Evolutionary conservation across 2,329 filamentous ascomycete genomes (phyloP).

Genomic region (Trichoderma lentiforme): DNA sequence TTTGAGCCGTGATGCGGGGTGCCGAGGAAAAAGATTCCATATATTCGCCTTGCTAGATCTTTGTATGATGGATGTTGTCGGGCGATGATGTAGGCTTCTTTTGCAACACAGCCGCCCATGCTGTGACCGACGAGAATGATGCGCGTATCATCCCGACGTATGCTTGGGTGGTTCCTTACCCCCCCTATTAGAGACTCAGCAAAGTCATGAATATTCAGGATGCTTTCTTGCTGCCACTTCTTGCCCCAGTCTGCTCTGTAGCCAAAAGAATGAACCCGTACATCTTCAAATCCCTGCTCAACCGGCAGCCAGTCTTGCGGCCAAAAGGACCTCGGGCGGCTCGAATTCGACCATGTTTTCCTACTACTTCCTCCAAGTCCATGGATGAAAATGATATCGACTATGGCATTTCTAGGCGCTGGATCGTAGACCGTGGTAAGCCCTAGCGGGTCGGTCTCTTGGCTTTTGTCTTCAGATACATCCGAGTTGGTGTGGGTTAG

Average conservation of each 20-base stretch:
- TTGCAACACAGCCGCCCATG: conserved; percentile 16
- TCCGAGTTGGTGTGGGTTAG: neutral
- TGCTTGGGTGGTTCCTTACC: neutral
- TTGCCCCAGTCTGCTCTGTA: conserved; percentile 14
- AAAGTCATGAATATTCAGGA: conserved; percentile 14
- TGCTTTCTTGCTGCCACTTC: neutral
- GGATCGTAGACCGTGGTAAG: conserved; percentile 11
- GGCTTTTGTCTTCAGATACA: neutral
- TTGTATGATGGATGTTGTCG: conserved; percentile 5
- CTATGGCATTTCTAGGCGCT: neutral
- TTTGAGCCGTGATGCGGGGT: conserved; percentile 17
- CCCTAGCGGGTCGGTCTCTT: conserved; percentile 6
- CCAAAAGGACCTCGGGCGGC: neutral
- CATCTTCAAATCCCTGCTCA: conserved; percentile 8
- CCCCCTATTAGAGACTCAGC: conserved; percentile 8
- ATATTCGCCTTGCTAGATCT: conserved; percentile 12
- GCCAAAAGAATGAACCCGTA: conserved; percentile 15
- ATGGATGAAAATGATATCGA: conserved; percentile 17
- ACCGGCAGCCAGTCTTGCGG: conserved; percentile 13
- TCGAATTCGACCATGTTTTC: conserved; percentile 16
- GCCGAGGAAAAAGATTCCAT: conserved; percentile 17
- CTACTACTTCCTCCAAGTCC: conserved; percentile 14
- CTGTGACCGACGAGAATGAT: conserved; percentile 16
- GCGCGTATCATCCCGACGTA: neutral
- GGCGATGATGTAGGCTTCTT: conserved; percentile 13